Evolutionary conservation across 2,329 filamentous ascomycete genomes (phyloP), one percentile per base, ranked within the genome.

Genomic region (Talaromyces pinophilus): DNA sequence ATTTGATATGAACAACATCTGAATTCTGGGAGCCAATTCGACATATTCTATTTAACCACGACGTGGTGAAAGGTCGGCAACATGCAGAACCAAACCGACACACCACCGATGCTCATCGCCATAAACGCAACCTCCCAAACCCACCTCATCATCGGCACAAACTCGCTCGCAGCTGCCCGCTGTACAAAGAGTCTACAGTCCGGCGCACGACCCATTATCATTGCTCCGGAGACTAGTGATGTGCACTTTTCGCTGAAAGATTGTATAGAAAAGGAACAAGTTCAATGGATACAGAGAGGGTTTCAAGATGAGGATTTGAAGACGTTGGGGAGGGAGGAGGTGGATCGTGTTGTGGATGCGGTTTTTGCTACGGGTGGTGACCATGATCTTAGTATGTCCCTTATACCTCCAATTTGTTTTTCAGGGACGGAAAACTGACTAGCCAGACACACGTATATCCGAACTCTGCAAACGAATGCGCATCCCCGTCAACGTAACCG

Each of bases 401-500:
- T 19, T 48, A 38, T 17, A 13, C 40, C 19, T 6, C 3, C 17
- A 22, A 13, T 30, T 13, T 13, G 22, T 22, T 22, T 8, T 0
- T 2, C 38, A 13, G 2, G 8, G 3, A 10, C 5, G 1, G 22
- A 44, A 25, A 38, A 57, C 54, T 57, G 33, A 57, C 19, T 40
- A 8, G n/a, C 3, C 69, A 91, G 88, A 83, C 65, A 79, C 84
- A 33, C 87, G 87, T 69, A 90, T 97, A 69, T 92, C 92, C 0
- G 83, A 81, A 5, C 82, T 93, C 3, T 98, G 95, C 81, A 87
- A 85, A 67, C 86, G 90, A 57, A 84, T 93, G 68, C 88, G 95
- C 54, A 95, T 99, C 71, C 94, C 94, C 38, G 85, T 99, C 75
- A 99, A 99, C 78, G 92, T 98, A 30, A 87, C 92, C 67, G 95